These are phyloP conservation scores for Sporobolomyces roseus DNA, from an alignment of 768 basidiomycete species.

Conservation along the genomic window DNA sequence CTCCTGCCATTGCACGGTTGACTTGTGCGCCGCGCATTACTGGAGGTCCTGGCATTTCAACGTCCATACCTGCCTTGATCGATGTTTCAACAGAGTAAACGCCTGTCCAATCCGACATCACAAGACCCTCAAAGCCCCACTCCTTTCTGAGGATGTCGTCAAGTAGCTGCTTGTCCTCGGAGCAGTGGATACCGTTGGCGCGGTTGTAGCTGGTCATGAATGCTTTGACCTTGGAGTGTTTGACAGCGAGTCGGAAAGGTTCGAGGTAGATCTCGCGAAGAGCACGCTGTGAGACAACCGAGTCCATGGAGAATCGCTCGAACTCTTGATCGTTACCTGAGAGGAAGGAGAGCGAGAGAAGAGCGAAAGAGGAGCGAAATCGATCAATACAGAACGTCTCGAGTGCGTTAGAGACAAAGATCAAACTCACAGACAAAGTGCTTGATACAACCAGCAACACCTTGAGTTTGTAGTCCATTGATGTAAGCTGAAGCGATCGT, in stretches of 20 bases:
- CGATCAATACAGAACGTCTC: too few species aligned
- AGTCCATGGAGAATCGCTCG: conserved; percentile 34
- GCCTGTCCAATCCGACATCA: conserved; percentile 47
- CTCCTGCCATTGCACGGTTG: conserved; percentile 43
- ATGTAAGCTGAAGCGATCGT: conserved; percentile 34
- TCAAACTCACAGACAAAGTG: conserved; percentile 43
- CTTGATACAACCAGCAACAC: conserved; percentile 46
- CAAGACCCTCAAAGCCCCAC: conserved; percentile 48
- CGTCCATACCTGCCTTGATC: conserved; percentile 48
- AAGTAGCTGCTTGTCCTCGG: conserved; percentile 46
- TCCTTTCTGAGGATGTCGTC: conserved; percentile 46
- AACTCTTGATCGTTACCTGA: conserved; percentile 38
- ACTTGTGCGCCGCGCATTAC: conserved; percentile 35
- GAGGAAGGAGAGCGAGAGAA: background rate
- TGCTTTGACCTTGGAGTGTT: conserved; percentile 30
- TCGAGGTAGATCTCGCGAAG: conserved; percentile 50
- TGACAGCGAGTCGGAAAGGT: conserved; percentile 48
- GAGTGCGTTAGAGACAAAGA: background rate
- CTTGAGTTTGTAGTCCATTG: conserved; percentile 45
- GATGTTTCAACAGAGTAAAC: conserved; percentile 45
- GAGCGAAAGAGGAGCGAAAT: too few species aligned
- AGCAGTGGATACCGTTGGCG: conserved; percentile 49
- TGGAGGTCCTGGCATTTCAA: conserved; percentile 52
- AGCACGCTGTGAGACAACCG: conserved; percentile 46
- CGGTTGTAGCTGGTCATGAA: conserved; percentile 45